Evolutionary conservation across 1,284 basidiomycete genomes (phyloP).

Genomic region (Irpex sp.): DNA sequence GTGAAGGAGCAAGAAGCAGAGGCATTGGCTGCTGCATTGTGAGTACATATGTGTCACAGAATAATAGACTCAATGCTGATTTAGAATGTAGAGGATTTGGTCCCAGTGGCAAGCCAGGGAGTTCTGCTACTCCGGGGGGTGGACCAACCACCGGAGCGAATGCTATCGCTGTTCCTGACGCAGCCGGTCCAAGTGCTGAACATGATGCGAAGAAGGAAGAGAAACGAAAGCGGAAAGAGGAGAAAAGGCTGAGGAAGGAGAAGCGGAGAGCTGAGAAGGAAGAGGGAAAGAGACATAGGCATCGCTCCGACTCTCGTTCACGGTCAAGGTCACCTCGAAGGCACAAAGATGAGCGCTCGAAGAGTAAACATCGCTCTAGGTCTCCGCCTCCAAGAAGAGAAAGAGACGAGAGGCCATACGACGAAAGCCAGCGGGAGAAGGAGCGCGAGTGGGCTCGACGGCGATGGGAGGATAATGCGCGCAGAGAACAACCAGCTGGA

Average conservation of each 20-base stretch:
- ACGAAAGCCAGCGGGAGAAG: slow-evolving; percentile 38
- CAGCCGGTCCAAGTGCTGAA: slow-evolving; percentile 23
- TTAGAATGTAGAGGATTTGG: slow-evolving; percentile 54
- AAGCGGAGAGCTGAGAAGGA: slow-evolving; percentile 35
- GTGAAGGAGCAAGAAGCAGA: slow-evolving; percentile 88
- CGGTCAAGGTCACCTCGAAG: slow-evolving; percentile 44
- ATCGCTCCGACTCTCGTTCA: slow-evolving; percentile 27
- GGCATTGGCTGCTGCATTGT: slow-evolving; percentile 75
- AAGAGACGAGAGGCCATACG: slow-evolving; percentile 28
- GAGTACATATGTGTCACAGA: slow-evolving; percentile 34
- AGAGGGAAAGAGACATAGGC: slow-evolving; percentile 10
- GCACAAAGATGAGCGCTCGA: slow-evolving; percentile 8
- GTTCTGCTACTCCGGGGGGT: slow-evolving; percentile 22
- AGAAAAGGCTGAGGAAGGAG: slow-evolving; percentile 49
- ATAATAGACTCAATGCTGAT: background rate
- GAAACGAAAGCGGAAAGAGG: slow-evolving; percentile 47
- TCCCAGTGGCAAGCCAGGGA: slow-evolving; percentile 40
- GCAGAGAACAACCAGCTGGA: slow-evolving; percentile 28
- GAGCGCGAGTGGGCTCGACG: slow-evolving; percentile 51
- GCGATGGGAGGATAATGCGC: slow-evolving; percentile 46
- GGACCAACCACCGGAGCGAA: slow-evolving; percentile 33
- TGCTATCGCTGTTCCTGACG: slow-evolving; percentile 25
- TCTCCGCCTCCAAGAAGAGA: slow-evolving; percentile 24
- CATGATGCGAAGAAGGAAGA: slow-evolving; percentile 52
- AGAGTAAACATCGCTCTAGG: slow-evolving; percentile 9